Evolutionary conservation across 306 rosid genomes (phyloP).

Genomic region (Castanospermum australe): DNA sequence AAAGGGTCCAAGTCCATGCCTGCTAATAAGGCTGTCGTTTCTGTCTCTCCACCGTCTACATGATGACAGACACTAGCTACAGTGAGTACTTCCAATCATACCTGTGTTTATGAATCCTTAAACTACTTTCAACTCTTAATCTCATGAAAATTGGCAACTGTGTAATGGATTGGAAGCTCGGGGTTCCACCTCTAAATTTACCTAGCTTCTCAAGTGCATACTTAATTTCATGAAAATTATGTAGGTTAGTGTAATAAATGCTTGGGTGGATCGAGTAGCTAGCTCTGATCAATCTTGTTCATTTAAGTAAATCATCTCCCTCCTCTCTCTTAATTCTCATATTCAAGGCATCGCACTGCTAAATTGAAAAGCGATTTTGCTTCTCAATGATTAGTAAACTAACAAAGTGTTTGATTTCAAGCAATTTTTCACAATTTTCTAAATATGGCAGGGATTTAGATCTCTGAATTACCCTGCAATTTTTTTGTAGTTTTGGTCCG

Average conservation of each 20-base stretch:
- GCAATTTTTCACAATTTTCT: background rate
- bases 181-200: background rate
- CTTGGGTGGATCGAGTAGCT: background rate
- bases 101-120: background rate
- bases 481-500: background rate
- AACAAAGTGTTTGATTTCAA: background rate
- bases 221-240: background rate
- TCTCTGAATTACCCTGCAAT: background rate
- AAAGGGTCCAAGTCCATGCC: constrained; percentile 67
- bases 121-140: background rate
- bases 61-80: too few relatives aligned
- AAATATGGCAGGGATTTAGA: background rate
- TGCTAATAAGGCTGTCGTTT: constrained; percentile 26
- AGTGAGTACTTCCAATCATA: background rate
- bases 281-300: background rate
- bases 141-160: background rate
- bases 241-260: background rate
- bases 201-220: background rate
- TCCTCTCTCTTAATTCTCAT: background rate
- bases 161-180: background rate
- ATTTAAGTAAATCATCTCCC: background rate
- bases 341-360: background rate
- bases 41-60: constrained; percentile 20
- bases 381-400: background rate
- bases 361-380: background rate